Evolutionary conservation across 2,329 filamentous ascomycete genomes (phyloP).

Genomic region (Nectriaceae sp.): DNA sequence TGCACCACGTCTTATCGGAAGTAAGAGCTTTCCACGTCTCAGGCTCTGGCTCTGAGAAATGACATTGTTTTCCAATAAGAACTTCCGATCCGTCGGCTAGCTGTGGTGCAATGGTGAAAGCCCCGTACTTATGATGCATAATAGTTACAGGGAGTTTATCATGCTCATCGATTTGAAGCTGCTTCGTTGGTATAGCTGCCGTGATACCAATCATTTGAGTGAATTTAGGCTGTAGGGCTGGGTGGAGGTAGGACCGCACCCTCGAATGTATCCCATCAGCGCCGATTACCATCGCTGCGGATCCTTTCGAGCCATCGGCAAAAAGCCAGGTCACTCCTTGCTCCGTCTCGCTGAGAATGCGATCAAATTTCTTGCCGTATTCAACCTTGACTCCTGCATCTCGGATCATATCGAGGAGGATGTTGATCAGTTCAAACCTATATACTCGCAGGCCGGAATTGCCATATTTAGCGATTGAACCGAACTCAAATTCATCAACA

Average conservation of each 20-base stretch:
- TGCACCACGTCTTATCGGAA: slow-evolving; percentile 39
- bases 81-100: slow-evolving; percentile 48
- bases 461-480: slow-evolving; percentile 47
- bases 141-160: slow-evolving; percentile 46
- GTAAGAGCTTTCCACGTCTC: slow-evolving; percentile 44
- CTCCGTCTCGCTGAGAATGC: slow-evolving; percentile 42
- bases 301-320: slow-evolving; percentile 42
- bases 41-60: slow-evolving; percentile 38
- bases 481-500: slow-evolving; percentile 49
- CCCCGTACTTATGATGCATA: slow-evolving; percentile 43
- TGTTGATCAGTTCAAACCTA: slow-evolving; percentile 51
- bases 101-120: slow-evolving; percentile 54
- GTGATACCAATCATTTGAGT: slow-evolving; percentile 47
- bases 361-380: slow-evolving; percentile 50
- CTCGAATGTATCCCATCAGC: slow-evolving; percentile 62
- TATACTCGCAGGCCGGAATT: slow-evolving; percentile 58
- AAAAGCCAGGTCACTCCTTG: slow-evolving; percentile 48
- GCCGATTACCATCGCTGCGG: slow-evolving; percentile 51
- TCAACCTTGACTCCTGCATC: slow-evolving; percentile 43
- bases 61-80: slow-evolving; percentile 48
- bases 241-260: slow-evolving; percentile 53
- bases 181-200: slow-evolving; percentile 35
- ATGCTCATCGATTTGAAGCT: slow-evolving; percentile 35
- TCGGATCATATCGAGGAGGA: slow-evolving; percentile 44
- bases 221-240: slow-evolving; percentile 50